Base-by-base conservation (phyloP, 495 filamentous ascomycete species). In the Daldinia concentrica region DNA sequence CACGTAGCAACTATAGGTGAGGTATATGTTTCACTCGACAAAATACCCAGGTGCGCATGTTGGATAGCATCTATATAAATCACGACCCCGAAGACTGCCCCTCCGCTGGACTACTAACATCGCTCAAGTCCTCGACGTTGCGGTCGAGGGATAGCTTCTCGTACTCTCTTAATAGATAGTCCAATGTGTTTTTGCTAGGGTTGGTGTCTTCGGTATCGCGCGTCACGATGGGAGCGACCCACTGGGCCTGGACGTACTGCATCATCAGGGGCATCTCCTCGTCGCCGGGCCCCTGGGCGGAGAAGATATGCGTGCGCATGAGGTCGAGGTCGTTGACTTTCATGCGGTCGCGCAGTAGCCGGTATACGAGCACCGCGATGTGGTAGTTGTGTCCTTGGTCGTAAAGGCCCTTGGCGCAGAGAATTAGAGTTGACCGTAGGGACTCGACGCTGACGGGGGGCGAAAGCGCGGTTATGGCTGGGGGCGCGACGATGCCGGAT, bases 391-490 rank as follows among this genome's bases (percentile, higher is more conserved):
- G 70, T 19, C 73, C 52, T 22, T 80, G 78, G n/a, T 82, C 80
- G 57, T 77, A 73, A 0, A 82, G 63, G 0, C 80, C 80, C 60
- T 82, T 82, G 30, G 72, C 73, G 12, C 76, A 63, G 0, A 82
- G 79, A 29, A 82, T 54, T 0, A 79, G 50, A 3, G 80, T 80
- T 12, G 78, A 79, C 3, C 75, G 71, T 7, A 77, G 65, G 0
- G 74, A 55, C 39, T 80, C 79, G 12, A 77, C 30, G 22, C 58
- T 58, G 12, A 17, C 12, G 19, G 69, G 43, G 41, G 56, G 26
- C 19, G 30, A 22, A 3, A 32, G 19, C 37, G 36, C 17, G 19
- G 43, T 19, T 9, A 48, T 48, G 43, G 36, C 29, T 6, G 15
- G 12, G 26, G 30, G 51, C n/a, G 3, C 24, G 3, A 36, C 7